phyloP scores from a whole-genome alignment of 306 rosid genomes.

The Castanospermum australe region DNA sequence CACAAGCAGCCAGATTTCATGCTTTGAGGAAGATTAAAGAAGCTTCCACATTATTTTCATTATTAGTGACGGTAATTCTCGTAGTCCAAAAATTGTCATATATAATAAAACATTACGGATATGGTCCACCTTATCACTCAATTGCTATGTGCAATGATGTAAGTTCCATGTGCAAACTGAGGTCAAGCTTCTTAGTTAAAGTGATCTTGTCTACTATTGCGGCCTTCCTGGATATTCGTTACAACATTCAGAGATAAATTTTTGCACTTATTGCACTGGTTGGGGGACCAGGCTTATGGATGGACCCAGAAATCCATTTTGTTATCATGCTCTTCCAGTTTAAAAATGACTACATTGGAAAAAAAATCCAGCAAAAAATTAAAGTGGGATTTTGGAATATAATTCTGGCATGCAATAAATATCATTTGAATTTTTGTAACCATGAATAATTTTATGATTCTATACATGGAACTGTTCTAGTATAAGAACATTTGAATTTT shows the following conservation, averaged over 20 bases:
- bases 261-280: not conserved
- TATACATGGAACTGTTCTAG: too few species aligned
- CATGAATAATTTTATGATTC: too few species aligned
- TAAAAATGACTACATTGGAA: too few species aligned
- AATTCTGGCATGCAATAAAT: too few species aligned
- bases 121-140: not conserved
- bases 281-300: not conserved
- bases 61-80: not conserved
- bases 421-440: too few species aligned
- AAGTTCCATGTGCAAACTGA: not conserved
- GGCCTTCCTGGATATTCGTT: not conserved
- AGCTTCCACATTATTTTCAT: slow-evolving; percentile 6
- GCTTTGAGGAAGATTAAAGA: not conserved
- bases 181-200: not conserved
- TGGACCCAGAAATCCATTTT: not conserved
- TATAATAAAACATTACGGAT: not conserved
- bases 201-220: slow-evolving; percentile 10
- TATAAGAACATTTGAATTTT: not conserved
- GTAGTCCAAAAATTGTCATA: not conserved
- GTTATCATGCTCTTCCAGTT: too few species aligned
- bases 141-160: slow-evolving; percentile 26
- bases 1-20: not conserved
- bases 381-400: too few species aligned
- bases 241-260: not conserved
- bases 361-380: too few species aligned